Percentiles rank a stretch among this genome's conserved stretches.
phyloP scores from a whole-genome alignment of 176 grass and related monocot genomes.

The Cocos nucifera region DNA sequence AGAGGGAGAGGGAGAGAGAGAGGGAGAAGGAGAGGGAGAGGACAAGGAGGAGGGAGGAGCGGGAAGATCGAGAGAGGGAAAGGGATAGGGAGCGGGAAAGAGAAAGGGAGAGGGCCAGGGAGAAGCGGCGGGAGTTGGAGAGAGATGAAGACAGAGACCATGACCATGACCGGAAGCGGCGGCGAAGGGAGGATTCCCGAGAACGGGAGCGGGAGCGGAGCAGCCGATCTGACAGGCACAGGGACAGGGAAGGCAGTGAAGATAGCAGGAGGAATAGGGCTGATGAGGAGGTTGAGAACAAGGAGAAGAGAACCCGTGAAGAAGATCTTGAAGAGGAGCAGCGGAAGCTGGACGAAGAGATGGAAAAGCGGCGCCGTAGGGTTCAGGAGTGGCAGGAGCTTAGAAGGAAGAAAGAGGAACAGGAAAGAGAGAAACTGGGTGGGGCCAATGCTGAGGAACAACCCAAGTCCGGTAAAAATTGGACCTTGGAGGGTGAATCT shows the following conservation, averaged over 20 bases:
- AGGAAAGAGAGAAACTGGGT: conserved; percentile 12
- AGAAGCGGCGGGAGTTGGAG: conserved; percentile 29
- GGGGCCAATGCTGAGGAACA: conserved; percentile 3
- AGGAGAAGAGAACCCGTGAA: conserved; percentile 33
- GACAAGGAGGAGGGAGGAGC: conserved; percentile 32
- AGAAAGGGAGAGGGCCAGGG: conserved; percentile 29
- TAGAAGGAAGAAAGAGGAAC: conserved; percentile 43
- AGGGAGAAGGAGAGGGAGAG: conserved; percentile 26
- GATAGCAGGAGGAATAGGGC: conserved; percentile 29
- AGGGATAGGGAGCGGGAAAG: conserved; percentile 33
- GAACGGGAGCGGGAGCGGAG: conserved; percentile 37
- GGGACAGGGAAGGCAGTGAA: conserved; percentile 3
- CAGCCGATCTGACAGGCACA: conserved; percentile 7
- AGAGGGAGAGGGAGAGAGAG: conserved; percentile 29
- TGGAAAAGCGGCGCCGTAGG: conserved; percentile 69
- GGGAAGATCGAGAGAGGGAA: conserved; percentile 31
- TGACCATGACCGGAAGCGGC: conserved; percentile 53
- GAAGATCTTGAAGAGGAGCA: conserved; percentile 87
- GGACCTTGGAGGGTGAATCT: conserved; percentile 94
- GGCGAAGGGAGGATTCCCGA: conserved; percentile 38
- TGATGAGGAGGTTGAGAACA: conserved; percentile 36
- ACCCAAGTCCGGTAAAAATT: conserved; percentile 54
- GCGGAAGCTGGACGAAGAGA: conserved; percentile 78
- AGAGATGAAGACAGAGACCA: conserved; percentile 19
- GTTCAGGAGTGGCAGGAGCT: conserved; percentile 98